Base-by-base conservation (phyloP, 2,329 filamentous ascomycete species). In the Claviceps monticola region DNA sequence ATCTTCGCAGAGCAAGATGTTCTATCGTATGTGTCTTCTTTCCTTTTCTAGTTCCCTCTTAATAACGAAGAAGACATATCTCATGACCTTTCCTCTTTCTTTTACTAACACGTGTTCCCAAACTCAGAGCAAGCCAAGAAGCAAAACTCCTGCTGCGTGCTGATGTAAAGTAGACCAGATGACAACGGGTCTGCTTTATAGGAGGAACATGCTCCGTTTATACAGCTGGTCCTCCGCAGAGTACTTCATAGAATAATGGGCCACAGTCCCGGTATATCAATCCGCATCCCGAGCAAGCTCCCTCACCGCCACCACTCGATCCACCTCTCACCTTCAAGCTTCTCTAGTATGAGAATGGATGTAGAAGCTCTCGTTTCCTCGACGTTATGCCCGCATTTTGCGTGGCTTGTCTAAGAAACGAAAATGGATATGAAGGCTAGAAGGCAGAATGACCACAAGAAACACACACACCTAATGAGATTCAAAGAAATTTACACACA, bases 1-100 rank as follows among this genome's bases (percentile, higher is more conserved):
- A 62, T 95, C 88, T 69, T 80, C 82, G 48, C 86, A 93, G 75
- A 95, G 88, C 73, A 97, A 95, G 78, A 91, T 94, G 85, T 98
- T 98, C 68, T 97, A 97, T 69, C 88, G 84, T 84, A 68, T 61
- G 76, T 71, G 21, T 6, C 9, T 43, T 17, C 4, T 23, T 36
- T 8, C 13, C 34, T 14, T n/a, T 17, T 46, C 42, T 44, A 34
- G 9, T 34, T 34, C 29, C 3, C 29, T 11, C 4, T 34, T 4
- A 34, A 11, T 11, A 11, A 4, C 29, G 9, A 4, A 11, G 29
- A 11, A 34, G 29, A 11, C 9, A 2, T 26, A 41, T 26, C 11
- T 44, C 16, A 16, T 26, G 13, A 13, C n/a, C 4, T 5, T n/a
- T 36, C 13, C n/a, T 13, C 6, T 36, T 17, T 6, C 6, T 34